Base-by-base conservation (phyloP, 768 basidiomycete species). In the Leccinum pellstonianum region DNA sequence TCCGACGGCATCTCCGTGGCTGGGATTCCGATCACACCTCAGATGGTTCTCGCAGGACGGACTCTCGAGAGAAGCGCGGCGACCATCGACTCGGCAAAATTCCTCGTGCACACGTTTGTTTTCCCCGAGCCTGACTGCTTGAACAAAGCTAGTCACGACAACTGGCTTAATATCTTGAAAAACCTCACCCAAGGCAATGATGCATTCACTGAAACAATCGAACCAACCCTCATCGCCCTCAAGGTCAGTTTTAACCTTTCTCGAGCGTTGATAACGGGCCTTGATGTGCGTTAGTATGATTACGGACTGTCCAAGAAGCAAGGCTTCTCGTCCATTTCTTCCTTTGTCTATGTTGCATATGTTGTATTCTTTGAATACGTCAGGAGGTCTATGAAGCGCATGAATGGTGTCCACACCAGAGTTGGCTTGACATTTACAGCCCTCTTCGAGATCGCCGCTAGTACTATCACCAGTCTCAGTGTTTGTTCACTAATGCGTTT, bases 341-440 rank as follows among this genome's bases (percentile, higher is more conserved):
- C 83, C 4, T 87, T 89, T 64, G 76, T 93, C 52, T 91, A 87
- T 69, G 66, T 90, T 29, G 87, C 91, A 19, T 96, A 96, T 74
- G 75, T 84, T 23, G 80, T 85, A 37, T 91, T 95, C 70, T 81
- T 86, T 62, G 79, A 81, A 9, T 93, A 92, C 64, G 91, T 93
- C 60, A 83, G 80, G 41, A 85, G 86, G 76, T 87, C 87, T 46
- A 83, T 94, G 75, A 81, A 86, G 57, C 81, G 83, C 48, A 90
- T 93, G 84, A 81, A 86, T 60, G 87, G 87, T 12, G 90, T 97
- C 10, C 96, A 99, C 75, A 95, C 92, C 5, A 85, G 92, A 48
- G 80, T 93, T 56, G 96, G 96, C 73, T 77, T 99, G 33, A 91
- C 93, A 1, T 91, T 98, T 71, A 98, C 96, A 2, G 96, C 94